Evolutionary conservation across 257 asterid species (phyloP).

Genomic region (Capsicum baccatum): DNA sequence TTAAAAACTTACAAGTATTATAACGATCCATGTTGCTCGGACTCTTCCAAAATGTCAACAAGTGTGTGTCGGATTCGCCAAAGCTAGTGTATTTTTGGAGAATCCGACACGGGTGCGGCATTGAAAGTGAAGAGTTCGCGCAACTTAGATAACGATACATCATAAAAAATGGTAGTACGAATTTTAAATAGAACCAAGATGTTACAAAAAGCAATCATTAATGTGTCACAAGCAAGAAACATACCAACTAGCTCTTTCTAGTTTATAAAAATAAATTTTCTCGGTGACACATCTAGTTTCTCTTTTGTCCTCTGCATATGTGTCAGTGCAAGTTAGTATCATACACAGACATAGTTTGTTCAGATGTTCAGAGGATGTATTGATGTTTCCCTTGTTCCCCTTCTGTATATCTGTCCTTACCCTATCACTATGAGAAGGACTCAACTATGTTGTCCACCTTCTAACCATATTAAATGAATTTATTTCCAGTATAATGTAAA

Average conservation of each 20-base stretch:
- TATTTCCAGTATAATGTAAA: conserved; percentile 7
- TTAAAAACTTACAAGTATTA: neutral
- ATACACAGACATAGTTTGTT: neutral
- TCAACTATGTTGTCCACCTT: conserved; percentile 21
- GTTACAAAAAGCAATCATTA: neutral
- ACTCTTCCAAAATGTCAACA: no score
- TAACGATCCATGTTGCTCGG: neutral
- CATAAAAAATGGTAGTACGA: conserved; percentile 18
- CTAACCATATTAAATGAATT: neutral
- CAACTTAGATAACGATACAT: neutral
- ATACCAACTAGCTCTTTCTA: neutral
- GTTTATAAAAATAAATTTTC: conserved; percentile 9
- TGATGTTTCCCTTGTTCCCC: neutral
- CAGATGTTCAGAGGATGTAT: neutral
- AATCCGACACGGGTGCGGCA: no score
- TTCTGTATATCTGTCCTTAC: conserved; percentile 10
- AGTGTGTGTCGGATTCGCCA: no score
- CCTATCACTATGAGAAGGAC: conserved; percentile 11
- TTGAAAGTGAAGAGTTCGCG: no score
- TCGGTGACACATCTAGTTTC: neutral
- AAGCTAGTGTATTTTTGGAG: no score
- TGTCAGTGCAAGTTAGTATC: conserved; percentile 18
- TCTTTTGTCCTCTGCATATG: conserved; percentile 20
- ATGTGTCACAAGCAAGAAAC: conserved; percentile 8
- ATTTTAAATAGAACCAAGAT: conserved; percentile 1